Conservation (phyloP, 1,284 basidiomycete genomes). For the Xerocomus amazonicus region DNA sequence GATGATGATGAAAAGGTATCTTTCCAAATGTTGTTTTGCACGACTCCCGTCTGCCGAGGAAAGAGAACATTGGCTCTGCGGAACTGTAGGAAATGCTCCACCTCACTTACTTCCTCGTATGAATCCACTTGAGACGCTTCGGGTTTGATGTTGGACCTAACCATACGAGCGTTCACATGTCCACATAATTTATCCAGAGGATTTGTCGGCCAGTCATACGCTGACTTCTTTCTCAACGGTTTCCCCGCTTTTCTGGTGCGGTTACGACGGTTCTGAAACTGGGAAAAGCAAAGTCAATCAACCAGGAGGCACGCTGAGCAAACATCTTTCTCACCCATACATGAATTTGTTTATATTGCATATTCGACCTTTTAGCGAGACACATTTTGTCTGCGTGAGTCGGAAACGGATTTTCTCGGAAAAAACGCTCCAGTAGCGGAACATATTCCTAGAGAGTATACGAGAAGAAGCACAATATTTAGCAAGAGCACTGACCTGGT, state of each 20-base stretch:
- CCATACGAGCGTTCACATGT: not conserved
- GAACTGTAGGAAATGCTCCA: not conserved
- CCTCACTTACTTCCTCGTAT: not conserved
- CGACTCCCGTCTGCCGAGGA: not conserved
- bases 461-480: not conserved
- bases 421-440: constrained; percentile 49
- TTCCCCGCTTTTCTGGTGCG: constrained; percentile 13
- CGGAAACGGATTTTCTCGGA: constrained; percentile 49
- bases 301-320: too few relatives aligned
- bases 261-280: constrained; percentile 27
- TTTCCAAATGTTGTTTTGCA: not conserved
- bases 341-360: constrained; percentile 53
- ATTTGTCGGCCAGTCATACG: not conserved
- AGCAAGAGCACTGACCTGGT: not conserved
- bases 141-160: not conserved
- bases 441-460: constrained; percentile 37
- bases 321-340: too few relatives aligned
- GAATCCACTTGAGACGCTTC: rapidly evolving
- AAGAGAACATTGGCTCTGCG: not conserved
- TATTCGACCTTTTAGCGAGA: constrained; percentile 43
- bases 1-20: constrained; percentile 1
- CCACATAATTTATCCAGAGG: not conserved
- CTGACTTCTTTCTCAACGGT: constrained; percentile 1
- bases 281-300: not conserved
- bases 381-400: constrained; percentile 40